Evolutionary conservation across 2,329 filamentous ascomycete genomes (phyloP).

Genomic region (Stagonosporopsis tanaceti): DNA sequence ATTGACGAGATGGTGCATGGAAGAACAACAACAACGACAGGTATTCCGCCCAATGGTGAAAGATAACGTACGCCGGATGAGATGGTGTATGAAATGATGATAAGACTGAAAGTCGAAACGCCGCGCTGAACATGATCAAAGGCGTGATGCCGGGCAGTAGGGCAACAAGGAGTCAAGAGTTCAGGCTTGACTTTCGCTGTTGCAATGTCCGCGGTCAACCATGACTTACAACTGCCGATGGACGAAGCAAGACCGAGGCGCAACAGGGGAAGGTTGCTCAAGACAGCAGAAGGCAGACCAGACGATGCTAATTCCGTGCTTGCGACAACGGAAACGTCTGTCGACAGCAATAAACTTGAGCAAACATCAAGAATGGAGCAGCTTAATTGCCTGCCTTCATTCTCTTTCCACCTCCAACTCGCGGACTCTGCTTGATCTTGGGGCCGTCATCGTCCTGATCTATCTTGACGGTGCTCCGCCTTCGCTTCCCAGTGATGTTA

Average conservation of each 20-base stretch:
- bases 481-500: slow-evolving; percentile 66
- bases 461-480: slow-evolving; percentile 67
- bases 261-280: neutral
- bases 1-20: neutral
- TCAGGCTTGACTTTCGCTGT: neutral
- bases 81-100: slow-evolving; percentile 8
- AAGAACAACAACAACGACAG: neutral
- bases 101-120: slow-evolving; percentile 14
- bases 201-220: neutral
- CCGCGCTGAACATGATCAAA: slow-evolving; percentile 20
- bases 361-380: neutral
- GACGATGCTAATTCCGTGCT: neutral
- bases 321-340: neutral
- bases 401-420: slow-evolving; percentile 51
- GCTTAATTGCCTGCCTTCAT: slow-evolving; percentile 41
- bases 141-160: slow-evolving; percentile 2
- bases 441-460: slow-evolving; percentile 62
- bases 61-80: slow-evolving; percentile 5
- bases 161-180: neutral
- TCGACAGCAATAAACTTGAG: neutral
- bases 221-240: neutral
- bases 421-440: slow-evolving; percentile 57
- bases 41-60: slow-evolving; percentile 10
- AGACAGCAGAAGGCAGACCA: neutral
- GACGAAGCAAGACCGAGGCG: neutral